A percentile compares a stretch with the other conserved stretches of the same genome.
Evolutionary conservation across 768 basidiomycete species (phyloP).

Genomic region (Rhodotorula diobovata): DNA sequence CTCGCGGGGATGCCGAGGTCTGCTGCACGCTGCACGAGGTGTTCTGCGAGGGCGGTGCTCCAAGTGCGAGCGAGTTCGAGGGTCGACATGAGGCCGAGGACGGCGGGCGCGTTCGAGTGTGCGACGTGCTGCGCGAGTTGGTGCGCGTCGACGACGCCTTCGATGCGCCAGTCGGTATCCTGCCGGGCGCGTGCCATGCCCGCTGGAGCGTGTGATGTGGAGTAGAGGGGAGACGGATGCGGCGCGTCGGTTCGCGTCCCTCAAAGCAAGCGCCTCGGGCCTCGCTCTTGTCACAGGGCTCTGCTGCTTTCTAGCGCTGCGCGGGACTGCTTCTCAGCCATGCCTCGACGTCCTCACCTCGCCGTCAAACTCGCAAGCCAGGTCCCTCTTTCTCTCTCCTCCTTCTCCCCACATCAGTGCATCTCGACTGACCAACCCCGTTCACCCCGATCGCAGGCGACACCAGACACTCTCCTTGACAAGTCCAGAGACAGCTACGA

Average conservation of each 20-base stretch:
- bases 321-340: not conserved
- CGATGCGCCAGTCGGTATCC: not conserved
- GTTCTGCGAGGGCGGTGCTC: not conserved
- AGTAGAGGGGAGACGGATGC: not conserved
- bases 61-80: not conserved
- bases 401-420: not conserved
- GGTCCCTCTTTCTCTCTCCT: not conserved
- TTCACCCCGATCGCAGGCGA: not conserved
- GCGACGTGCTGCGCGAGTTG: not conserved
- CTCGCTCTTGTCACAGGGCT: not conserved
- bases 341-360: conserved; percentile 15
- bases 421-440: not conserved
- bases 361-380: conserved; percentile 27
- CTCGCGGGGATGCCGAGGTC: not conserved
- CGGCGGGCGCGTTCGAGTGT: not conserved
- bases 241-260: not conserved
- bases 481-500: not conserved
- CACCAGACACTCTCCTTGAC: not conserved
- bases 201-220: not conserved
- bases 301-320: not conserved
- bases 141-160: not conserved
- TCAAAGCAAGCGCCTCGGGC: not conserved
- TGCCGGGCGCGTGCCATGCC: not conserved
- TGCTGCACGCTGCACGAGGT: not conserved
- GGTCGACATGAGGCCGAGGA: too few relatives aligned